Evolutionary conservation across 805 yeast genomes (phyloP).

Genomic region (Kregervanrija fluxuum): DNA sequence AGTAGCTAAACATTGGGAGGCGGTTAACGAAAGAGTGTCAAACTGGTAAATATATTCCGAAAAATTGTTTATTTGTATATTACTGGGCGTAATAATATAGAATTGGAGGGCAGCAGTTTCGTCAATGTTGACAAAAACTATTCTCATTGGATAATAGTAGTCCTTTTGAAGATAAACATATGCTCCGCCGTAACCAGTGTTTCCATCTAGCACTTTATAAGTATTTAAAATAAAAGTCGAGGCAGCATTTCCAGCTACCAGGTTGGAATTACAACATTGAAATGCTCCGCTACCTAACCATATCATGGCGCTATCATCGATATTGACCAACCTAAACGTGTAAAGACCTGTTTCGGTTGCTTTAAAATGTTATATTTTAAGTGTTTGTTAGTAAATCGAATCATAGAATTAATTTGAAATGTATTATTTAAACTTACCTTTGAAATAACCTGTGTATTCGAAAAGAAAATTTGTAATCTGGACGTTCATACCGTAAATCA

Average conservation of each 20-base stretch:
- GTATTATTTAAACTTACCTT: conserved; percentile 1
- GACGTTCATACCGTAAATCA: conserved; percentile 2
- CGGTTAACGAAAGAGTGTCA: no score
- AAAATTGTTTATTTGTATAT: no score
- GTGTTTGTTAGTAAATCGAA: neutral
- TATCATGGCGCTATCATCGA: conserved; percentile 28
- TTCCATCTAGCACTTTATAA: no score
- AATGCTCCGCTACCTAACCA: conserved; percentile 26
- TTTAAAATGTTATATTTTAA: conserved; percentile 3
- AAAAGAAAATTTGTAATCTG: conserved; percentile 4
- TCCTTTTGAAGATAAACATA: conserved; percentile 4
- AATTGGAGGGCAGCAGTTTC: neutral
- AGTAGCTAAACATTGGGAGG: no score
- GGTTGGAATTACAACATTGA: conserved; percentile 26
- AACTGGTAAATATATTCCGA: no score
- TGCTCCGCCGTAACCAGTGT: neutral
- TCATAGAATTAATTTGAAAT: no score
- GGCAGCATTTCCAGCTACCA: neutral
- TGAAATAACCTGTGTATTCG: conserved; percentile 9
- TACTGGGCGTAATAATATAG: conserved; percentile 1
- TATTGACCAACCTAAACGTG: conserved; percentile 13
- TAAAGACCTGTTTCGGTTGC: conserved; percentile 26
- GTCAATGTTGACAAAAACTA: conserved; percentile 2
- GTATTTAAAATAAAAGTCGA: no score
- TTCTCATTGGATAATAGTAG: conserved; percentile 6